Evolutionary conservation across 2,329 filamentous ascomycete genomes (phyloP).

Genomic region (Fusarium sp.): DNA sequence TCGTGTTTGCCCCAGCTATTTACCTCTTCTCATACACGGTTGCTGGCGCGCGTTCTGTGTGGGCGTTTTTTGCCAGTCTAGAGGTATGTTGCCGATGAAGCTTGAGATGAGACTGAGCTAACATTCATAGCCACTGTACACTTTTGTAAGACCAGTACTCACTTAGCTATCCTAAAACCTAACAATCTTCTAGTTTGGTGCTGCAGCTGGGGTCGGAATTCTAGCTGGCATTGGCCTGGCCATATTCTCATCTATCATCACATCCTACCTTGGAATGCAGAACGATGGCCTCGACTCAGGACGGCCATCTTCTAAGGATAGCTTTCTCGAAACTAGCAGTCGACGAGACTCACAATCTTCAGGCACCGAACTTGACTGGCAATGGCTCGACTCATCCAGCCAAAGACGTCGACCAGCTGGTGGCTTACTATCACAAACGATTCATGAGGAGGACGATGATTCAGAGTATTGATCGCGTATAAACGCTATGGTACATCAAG

Average conservation of each 20-base stretch:
- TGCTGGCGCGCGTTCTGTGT: constrained; percentile 35
- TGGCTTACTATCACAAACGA: constrained; percentile 72
- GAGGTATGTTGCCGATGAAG: constrained; percentile 46
- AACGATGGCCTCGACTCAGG: constrained; percentile 36
- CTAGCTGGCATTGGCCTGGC: constrained; percentile 70
- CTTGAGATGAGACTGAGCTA: neutral
- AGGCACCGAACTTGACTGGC: constrained; percentile 53
- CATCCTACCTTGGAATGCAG: constrained; percentile 60
- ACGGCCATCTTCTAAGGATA: constrained; percentile 20
- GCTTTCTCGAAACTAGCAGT: constrained; percentile 24
- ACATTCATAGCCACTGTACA: constrained; percentile 54
- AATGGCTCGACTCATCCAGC: constrained; percentile 51
- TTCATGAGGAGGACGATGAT: constrained; percentile 77
- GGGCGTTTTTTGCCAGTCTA: constrained; percentile 48
- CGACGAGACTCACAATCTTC: constrained; percentile 41
- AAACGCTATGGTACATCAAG: neutral
- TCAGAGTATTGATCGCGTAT: constrained; percentile 52
- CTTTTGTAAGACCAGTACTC: constrained; percentile 50
- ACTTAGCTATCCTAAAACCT: fast-evolving
- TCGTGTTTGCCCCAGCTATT: constrained; percentile 52
- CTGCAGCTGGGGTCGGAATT: constrained; percentile 75
- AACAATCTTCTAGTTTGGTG: constrained; percentile 61
- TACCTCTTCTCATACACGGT: constrained; percentile 48
- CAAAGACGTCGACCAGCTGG: constrained; percentile 55
- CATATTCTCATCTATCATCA: constrained; percentile 65